These are phyloP conservation scores for Recurvomyces mirabilis DNA, from an alignment of 495 filamentous ascomycete genomes.

Conservation along the genomic window DNA sequence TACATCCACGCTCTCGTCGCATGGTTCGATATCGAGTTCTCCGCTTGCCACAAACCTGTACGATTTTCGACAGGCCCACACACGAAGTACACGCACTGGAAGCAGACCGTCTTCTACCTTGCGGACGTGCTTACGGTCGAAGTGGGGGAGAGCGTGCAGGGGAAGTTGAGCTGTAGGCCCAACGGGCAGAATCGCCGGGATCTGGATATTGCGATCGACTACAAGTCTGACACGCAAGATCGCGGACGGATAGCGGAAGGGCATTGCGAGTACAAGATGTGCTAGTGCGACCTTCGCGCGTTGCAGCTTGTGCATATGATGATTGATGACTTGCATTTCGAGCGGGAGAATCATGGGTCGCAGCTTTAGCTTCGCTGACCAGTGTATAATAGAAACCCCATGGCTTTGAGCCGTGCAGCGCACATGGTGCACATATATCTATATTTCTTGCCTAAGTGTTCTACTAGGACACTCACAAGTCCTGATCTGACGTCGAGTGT, in stretches of 20 bases:
- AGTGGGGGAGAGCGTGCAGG: slow-evolving; percentile 44
- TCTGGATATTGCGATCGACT: slow-evolving; percentile 80
- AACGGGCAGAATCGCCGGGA: slow-evolving; percentile 92
- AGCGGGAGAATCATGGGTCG: too few relatives aligned
- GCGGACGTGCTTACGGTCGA: slow-evolving; percentile 34
- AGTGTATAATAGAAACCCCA: too few relatives aligned
- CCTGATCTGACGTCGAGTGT: too few relatives aligned
- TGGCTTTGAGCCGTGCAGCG: too few relatives aligned
- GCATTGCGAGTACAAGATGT: slow-evolving; percentile 83
- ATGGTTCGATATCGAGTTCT: slow-evolving; percentile 99
- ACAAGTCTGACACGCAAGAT: slow-evolving; percentile 67
- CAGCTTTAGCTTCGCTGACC: slow-evolving; percentile 25
- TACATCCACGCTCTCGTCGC: slow-evolving; percentile 92
- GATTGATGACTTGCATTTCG: too few relatives aligned
- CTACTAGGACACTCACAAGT: too few relatives aligned
- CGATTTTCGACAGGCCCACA: slow-evolving; percentile 38
- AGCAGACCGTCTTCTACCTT: slow-evolving; percentile 40
- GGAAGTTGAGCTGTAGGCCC: slow-evolving; percentile 67
- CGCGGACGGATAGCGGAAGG: slow-evolving; percentile 55
- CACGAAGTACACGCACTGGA: slow-evolving; percentile 41
- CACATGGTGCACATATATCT: too few relatives aligned
- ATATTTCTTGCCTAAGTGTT: too few relatives aligned
- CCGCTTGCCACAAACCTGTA: slow-evolving; percentile 59
- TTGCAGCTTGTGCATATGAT: too few relatives aligned
- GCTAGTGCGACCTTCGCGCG: too few relatives aligned